phyloP scores from a whole-genome alignment of 1,284 basidiomycete species.

The Melampsora allii-populina region DNA sequence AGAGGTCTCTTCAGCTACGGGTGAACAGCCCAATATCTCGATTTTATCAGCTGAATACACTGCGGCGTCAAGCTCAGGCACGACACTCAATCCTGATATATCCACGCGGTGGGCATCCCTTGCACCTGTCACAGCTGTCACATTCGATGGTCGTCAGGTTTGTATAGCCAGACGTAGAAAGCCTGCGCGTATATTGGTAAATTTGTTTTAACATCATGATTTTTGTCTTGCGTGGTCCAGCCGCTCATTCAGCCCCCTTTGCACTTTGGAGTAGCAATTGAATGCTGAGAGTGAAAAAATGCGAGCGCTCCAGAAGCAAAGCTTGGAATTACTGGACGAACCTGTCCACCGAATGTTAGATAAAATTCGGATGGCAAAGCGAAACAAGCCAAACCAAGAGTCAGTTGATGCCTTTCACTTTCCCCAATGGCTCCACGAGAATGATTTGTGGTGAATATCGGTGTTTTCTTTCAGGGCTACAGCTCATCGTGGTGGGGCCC shows the following conservation, averaged over 20 bases:
- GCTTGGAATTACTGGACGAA: conserved; percentile 33
- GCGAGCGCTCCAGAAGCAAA: conserved; percentile 40
- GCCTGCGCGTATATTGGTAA: neutral
- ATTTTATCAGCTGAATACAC: neutral
- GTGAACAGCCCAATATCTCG: too few species aligned
- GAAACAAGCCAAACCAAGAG: conserved; percentile 32
- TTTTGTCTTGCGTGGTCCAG: neutral
- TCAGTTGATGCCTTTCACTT: conserved; percentile 27
- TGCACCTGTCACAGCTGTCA: neutral
- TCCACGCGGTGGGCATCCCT: neutral
- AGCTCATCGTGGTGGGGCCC: conserved; percentile 12
- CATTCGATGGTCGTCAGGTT: conserved; percentile 1
- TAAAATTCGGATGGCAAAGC: conserved; percentile 23
- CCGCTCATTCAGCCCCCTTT: neutral
- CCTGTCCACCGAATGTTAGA: conserved; percentile 31
- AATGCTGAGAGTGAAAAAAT: neutral
- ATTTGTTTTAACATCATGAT: conserved; percentile 17
- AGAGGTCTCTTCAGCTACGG: too few species aligned
- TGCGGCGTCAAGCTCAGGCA: neutral
- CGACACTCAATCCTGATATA: neutral
- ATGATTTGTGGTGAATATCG: conserved; percentile 13
- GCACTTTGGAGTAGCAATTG: neutral
- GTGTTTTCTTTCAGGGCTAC: conserved; percentile 28
- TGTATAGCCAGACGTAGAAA: neutral
- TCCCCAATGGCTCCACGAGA: too few species aligned